Base-by-base conservation (phyloP, 1,284 basidiomycete genomes). In the Ganoderma lucidum region DNA sequence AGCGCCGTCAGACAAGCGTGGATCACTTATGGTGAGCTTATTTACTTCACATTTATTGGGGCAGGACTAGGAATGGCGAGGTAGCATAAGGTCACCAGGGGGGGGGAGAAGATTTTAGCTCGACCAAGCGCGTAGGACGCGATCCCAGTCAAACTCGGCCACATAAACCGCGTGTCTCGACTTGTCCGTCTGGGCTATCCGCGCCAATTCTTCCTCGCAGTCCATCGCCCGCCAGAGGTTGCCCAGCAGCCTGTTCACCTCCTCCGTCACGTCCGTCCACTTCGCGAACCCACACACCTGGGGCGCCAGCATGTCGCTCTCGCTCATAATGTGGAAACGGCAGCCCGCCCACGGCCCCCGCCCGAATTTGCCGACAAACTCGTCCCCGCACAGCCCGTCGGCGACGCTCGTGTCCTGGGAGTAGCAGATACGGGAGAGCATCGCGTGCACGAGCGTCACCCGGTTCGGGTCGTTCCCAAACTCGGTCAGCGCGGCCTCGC, bases 321-420 rank as follows among this genome's bases (percentile, higher is more conserved):
- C n/a, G 17, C 66, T 32, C 67, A 73, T 15, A 76, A 84, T 75
- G 70, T 76, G 72, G 76, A 83, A 69, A 70, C 77, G 1, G 76
- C 82, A 66, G 75, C 73, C 74, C 6, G 74, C 75, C 75, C 74
- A 77, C 1, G 60, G 53, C 1, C 74, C 75, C 2, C 63, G 65
- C 6, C 44, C 48, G 14, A 77, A 39, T 23, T 59, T 30, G 6
- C 58, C 58, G 9, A 41, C 17, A 5, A 59, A 56, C 12, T 56
- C 39, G 9, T 62, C 32, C 37, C 30, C 19, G 37, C 56, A 64
- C 1, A 10, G 12, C 30, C 35, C 5, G 63, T 72, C 65, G 19
- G 69, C 30, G n/a, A 37, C 58, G 42, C 63, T 66, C 1, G n/a
- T n/a, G 28, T 69, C 60, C 19, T 51, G 23, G 10, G 72, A 72